phyloP scores from a whole-genome alignment of 192 early-diverging fungal species.

The Helicostylum pulchrum region DNA sequence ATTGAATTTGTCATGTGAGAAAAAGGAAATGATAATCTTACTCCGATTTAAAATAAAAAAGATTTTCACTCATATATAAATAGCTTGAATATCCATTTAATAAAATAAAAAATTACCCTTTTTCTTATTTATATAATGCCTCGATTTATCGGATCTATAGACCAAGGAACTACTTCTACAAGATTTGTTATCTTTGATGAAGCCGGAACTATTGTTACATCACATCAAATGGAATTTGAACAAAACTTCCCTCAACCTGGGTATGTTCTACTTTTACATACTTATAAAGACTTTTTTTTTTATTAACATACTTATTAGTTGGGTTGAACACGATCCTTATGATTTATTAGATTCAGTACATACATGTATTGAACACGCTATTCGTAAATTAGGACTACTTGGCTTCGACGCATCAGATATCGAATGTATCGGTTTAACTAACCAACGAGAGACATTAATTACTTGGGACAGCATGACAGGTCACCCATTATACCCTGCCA shows the following conservation, averaged over 20 bases:
- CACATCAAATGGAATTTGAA: conserved; percentile 78
- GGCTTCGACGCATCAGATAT: conserved; percentile 56
- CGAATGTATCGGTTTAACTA: conserved; percentile 84
- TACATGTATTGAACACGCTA: conserved; percentile 63
- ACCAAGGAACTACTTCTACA: conserved; percentile 92
- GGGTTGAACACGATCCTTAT: conserved; percentile 87
- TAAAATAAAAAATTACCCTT: neutral
- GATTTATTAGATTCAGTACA: conserved; percentile 69
- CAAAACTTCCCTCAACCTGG: conserved; percentile 78
- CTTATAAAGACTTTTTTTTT: neutral
- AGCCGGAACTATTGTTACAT: conserved; percentile 63
- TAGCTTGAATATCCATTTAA: neutral
- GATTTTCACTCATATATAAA: neutral
- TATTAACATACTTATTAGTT: conserved; percentile 44
- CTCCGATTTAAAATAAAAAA: neutral
- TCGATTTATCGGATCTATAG: conserved; percentile 77
- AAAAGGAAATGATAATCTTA: no score
- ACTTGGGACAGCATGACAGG: conserved; percentile 86
- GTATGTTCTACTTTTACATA: conserved; percentile 34
- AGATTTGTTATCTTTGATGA: conserved; percentile 90
- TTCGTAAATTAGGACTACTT: conserved; percentile 57
- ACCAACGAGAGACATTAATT: conserved; percentile 90
- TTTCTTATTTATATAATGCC: conserved; percentile 35
- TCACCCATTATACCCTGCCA: conserved; percentile 75
- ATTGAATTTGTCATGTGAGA: no score